phyloP scores from a whole-genome alignment of 805 yeast genomes.

The Hanseniaspora taiwanica region DNA sequence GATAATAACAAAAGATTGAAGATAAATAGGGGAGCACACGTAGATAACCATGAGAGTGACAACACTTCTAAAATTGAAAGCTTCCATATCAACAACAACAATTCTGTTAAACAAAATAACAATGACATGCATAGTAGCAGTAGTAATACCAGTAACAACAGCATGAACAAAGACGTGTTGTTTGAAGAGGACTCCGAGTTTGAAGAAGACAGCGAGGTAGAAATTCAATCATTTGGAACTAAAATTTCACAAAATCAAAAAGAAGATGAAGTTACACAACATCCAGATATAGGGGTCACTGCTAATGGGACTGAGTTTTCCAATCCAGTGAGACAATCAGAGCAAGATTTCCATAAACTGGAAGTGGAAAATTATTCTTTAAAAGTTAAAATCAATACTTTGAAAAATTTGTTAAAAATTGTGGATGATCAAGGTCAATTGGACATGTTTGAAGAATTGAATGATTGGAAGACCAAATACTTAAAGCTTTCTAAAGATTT shows the following conservation, averaged over 20 bases:
- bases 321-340: slow-evolving; percentile 21
- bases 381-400: slow-evolving; percentile 17
- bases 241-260: no score
- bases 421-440: slow-evolving; percentile 17
- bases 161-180: slow-evolving; percentile 5
- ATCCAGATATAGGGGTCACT: no score
- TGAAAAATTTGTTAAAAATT: slow-evolving; percentile 17
- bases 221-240: no score
- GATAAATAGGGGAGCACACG: no score
- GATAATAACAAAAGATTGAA: no score
- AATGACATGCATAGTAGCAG: no score
- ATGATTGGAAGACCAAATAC: slow-evolving; percentile 15
- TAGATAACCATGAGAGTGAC: no score
- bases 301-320: slow-evolving; percentile 7
- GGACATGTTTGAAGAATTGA: slow-evolving; percentile 15
- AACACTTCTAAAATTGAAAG: no score
- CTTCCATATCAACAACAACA: no score
- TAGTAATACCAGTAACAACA: neutral
- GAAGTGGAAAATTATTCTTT: slow-evolving; percentile 18
- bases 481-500: no score
- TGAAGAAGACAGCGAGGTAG: slow-evolving; percentile 1
- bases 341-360: slow-evolving; percentile 14
- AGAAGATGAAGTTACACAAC: no score
- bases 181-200: slow-evolving; percentile 12
- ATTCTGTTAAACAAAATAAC: no score